Percentiles rank a stretch among this genome's conserved stretches.
Conservation (phyloP, 192 early-diverging fungal species). For the Coemansia sp. region DNA sequence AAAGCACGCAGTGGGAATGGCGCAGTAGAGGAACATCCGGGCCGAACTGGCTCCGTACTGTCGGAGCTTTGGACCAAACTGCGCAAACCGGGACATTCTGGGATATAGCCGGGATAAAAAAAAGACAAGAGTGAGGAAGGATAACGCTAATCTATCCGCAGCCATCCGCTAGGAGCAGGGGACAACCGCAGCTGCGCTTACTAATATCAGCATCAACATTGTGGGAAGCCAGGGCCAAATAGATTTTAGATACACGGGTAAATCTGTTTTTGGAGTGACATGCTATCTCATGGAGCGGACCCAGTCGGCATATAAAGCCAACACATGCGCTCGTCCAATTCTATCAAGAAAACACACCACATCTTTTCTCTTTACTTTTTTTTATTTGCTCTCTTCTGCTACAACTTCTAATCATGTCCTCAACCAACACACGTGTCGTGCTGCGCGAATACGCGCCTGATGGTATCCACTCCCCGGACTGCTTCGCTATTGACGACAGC, state of each 20-base stretch:
- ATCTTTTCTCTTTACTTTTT: background rate
- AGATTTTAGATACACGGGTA: too few species aligned
- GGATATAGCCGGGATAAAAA: background rate
- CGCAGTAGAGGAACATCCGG: conserved; percentile 11
- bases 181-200: background rate
- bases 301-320: too few species aligned
- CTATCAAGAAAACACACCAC: background rate
- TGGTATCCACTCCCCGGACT: conserved; percentile 19
- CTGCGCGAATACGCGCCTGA: conserved; percentile 23
- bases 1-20: conserved; percentile 66
- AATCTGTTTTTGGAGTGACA: too few species aligned
- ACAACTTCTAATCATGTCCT: background rate
- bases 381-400: background rate
- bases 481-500: conserved; percentile 25
- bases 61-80: background rate
- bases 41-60: conserved; percentile 9
- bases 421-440: conserved; percentile 16
- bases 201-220: background rate
- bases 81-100: background rate
- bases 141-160: background rate
- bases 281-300: too few species aligned
- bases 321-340: too few species aligned
- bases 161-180: background rate
- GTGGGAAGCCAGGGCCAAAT: background rate
- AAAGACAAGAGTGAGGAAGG: background rate